A percentile compares a stretch with the other conserved stretches of the same genome.
Evolutionary conservation across 148 eudicot species (phyloP).

Genomic region (Vaccinium macrocarpon): DNA sequence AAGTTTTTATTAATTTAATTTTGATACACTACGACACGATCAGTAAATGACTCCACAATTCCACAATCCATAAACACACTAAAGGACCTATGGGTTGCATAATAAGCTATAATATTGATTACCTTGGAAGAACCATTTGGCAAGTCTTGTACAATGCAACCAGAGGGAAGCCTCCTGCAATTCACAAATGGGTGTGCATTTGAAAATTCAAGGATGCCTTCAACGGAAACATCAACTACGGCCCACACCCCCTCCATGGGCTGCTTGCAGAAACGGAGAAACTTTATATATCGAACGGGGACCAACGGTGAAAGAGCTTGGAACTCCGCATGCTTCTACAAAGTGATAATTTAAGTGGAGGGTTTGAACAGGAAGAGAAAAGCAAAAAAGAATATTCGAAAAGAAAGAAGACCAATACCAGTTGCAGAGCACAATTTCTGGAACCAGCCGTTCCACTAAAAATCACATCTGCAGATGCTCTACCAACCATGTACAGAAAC

Average conservation of each 20-base stretch:
- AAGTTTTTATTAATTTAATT: too few species aligned
- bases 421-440: constrained; percentile 58
- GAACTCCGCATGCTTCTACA: constrained; percentile 48
- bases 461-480: constrained; percentile 46
- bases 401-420: constrained; percentile 43
- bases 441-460: constrained; percentile 48
- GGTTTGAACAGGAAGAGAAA: background rate
- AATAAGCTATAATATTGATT: constrained; percentile 11
- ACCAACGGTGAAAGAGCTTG: constrained; percentile 62
- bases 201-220: constrained; percentile 38
- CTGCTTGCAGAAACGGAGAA: constrained; percentile 69
- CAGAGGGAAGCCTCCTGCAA: constrained; percentile 79
- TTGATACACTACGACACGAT: too few species aligned
- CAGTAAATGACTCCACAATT: background rate
- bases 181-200: constrained; percentile 26
- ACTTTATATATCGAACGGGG: constrained; percentile 61
- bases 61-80: background rate
- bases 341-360: background rate
- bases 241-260: constrained; percentile 68
- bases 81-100: background rate
- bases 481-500: constrained; percentile 59
- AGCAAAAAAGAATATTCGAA: background rate
- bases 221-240: constrained; percentile 74
- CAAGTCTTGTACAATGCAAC: constrained; percentile 72
- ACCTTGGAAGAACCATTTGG: constrained; percentile 75